Percentiles rank a stretch among this genome's conserved stretches.
These are phyloP conservation scores for Talaromyces sp. DNA, from an alignment of 2,329 filamentous ascomycete genomes.

Conservation along the genomic window DNA sequence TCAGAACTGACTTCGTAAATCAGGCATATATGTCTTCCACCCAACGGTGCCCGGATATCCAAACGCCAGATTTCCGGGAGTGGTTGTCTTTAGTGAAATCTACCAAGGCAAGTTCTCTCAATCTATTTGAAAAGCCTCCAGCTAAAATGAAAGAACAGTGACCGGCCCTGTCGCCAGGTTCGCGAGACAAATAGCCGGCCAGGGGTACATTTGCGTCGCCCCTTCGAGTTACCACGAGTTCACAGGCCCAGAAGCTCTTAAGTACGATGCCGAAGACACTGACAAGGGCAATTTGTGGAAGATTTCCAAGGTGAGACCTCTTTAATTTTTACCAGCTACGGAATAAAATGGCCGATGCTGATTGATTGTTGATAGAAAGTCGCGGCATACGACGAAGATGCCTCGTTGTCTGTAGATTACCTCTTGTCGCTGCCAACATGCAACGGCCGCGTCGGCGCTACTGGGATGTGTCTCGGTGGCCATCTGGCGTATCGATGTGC, in stretches of 20 bases:
- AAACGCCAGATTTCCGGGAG: slow-evolving; percentile 81
- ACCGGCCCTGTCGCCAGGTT: slow-evolving; percentile 87
- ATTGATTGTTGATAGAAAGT: slow-evolving; percentile 57
- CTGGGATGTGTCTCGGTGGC: slow-evolving; percentile 90
- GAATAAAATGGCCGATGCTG: not conserved
- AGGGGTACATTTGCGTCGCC: slow-evolving; percentile 89
- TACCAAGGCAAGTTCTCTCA: slow-evolving; percentile 67
- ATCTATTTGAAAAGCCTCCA: not conserved
- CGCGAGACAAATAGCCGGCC: slow-evolving; percentile 82
- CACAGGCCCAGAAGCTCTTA: slow-evolving; percentile 72
- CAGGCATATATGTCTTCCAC: slow-evolving; percentile 86
- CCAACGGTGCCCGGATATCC: slow-evolving; percentile 80
- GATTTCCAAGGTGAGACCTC: slow-evolving; percentile 59
- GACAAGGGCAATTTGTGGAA: slow-evolving; percentile 85
- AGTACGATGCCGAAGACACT: slow-evolving; percentile 83
- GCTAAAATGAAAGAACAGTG: slow-evolving; percentile 47
- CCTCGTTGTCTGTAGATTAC: slow-evolving; percentile 61
- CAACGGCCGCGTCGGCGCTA: slow-evolving; percentile 71
- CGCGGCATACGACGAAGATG: slow-evolving; percentile 79
- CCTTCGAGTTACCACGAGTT: slow-evolving; percentile 94
- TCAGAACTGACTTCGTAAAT: not conserved
- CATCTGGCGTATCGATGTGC: slow-evolving; percentile 72
- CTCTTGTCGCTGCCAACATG: slow-evolving; percentile 70
- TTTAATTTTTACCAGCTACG: not conserved
- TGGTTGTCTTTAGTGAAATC: slow-evolving; percentile 88